Evolutionary conservation across 2,329 filamentous ascomycete genomes (phyloP).

Genomic region (Phialophora verrucosa): DNA sequence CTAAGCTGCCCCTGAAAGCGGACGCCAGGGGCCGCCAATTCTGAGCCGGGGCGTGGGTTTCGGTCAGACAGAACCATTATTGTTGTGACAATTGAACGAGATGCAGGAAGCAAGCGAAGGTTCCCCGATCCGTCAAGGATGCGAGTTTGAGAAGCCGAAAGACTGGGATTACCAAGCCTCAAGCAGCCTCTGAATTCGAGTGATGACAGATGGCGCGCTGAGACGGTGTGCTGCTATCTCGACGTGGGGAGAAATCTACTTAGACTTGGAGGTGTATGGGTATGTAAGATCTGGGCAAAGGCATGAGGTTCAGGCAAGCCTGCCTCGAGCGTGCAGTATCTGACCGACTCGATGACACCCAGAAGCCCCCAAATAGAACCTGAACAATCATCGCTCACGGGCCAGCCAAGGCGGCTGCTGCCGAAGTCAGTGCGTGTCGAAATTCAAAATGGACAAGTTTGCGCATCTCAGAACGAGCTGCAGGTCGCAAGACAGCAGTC

Average conservation of each 20-base stretch:
- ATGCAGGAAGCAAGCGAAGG: neutral
- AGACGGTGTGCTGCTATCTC: neutral
- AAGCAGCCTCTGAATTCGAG: neutral
- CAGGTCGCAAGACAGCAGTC: neutral
- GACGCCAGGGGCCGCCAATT: neutral
- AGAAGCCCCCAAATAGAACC: neutral
- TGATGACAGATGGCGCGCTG: neutral
- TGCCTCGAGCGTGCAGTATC: neutral
- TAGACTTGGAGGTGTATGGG: neutral
- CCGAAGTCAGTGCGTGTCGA: slow-evolving; percentile 4
- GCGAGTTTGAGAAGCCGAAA: neutral
- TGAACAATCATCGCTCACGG: neutral
- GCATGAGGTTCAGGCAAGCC: neutral
- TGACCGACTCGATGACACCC: neutral
- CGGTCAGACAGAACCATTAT: neutral
- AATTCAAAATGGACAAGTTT: neutral
- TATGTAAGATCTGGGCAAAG: too few relatives aligned
- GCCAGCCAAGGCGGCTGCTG: slow-evolving; percentile 9
- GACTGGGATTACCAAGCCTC: slow-evolving; percentile 1
- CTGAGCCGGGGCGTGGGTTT: neutral
- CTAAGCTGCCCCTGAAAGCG: neutral
- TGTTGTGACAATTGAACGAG: neutral
- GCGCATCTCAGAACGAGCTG: neutral
- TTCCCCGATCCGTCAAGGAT: neutral
- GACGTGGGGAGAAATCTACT: neutral